phyloP scores from a whole-genome alignment of 495 filamentous ascomycete species.

The Neurospora sp. region DNA sequence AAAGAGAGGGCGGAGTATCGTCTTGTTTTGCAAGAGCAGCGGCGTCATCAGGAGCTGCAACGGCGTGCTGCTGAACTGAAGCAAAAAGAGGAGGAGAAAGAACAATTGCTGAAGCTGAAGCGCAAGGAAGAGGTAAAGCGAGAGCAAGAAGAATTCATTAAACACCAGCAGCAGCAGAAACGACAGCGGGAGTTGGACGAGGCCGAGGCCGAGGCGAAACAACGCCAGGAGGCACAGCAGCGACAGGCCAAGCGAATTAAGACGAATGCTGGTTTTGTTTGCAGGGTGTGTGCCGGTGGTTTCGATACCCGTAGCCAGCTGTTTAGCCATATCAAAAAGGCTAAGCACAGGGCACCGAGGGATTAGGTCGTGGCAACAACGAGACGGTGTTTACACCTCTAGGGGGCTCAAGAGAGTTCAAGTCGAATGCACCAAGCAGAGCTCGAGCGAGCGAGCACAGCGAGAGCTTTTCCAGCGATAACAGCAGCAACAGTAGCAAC shows the following conservation, averaged over 20 bases:
- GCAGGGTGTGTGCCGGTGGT: neutral
- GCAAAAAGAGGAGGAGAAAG: neutral
- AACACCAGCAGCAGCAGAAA: neutral
- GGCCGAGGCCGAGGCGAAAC: neutral
- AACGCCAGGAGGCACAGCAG: neutral
- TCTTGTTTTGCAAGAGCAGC: neutral
- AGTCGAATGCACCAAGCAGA: neutral
- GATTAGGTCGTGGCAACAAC: neutral
- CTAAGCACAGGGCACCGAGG: neutral
- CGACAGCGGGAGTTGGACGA: neutral
- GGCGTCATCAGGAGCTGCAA: neutral
- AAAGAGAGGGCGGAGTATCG: neutral
- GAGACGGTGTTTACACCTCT: neutral
- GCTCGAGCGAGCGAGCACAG: too few relatives aligned
- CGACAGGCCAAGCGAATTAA: neutral
- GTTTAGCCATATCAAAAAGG: neutral
- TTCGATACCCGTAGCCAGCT: neutral
- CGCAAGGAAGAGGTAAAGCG: neutral
- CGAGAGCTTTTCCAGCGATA: too few relatives aligned
- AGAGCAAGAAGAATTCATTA: neutral
- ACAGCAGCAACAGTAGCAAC: too few relatives aligned
- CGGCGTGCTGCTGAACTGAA: neutral
- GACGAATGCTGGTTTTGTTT: neutral
- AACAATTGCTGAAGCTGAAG: too few relatives aligned
- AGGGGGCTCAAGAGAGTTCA: neutral